These are phyloP conservation scores for Boletus patriciae DNA, from an alignment of 768 basidiomycete species.

Conservation along the genomic window DNA sequence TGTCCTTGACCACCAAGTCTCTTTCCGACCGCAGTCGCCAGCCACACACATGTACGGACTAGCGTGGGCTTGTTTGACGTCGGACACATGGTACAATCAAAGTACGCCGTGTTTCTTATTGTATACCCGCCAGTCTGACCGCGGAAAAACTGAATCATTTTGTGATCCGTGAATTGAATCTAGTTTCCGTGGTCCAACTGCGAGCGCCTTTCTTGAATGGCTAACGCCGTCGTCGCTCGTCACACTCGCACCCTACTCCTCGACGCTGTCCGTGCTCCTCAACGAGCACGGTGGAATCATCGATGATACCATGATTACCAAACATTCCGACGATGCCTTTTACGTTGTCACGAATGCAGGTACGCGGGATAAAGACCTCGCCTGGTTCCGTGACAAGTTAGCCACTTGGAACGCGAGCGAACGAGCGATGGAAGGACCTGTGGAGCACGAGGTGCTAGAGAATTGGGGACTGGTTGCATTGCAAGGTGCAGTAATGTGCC, in stretches of 20 bases:
- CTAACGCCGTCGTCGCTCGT: conserved; percentile 83
- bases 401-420: conserved; percentile 74
- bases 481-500: conserved; percentile 66
- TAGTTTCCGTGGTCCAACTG: conserved; percentile 81
- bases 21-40: conserved; percentile 57
- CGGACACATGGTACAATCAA: conserved; percentile 96
- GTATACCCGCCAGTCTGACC: neutral
- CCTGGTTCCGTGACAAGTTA: conserved; percentile 70
- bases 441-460: conserved; percentile 80
- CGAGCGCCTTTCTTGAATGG: conserved; percentile 81
- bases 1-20: conserved; percentile 11
- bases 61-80: conserved; percentile 93
- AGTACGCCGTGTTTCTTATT: conserved; percentile 44
- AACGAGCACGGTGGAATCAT: conserved; percentile 93
- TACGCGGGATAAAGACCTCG: conserved; percentile 73
- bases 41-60: conserved; percentile 85
- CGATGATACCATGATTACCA: conserved; percentile 92
- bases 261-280: conserved; percentile 85
- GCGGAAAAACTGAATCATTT: neutral
- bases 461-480: conserved; percentile 87
- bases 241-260: conserved; percentile 65
- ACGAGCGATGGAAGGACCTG: conserved; percentile 51
- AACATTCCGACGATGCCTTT: conserved; percentile 74
- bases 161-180: no score
- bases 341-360: conserved; percentile 98